Evolutionary conservation across 768 basidiomycete genomes (phyloP), one percentile per base, ranked within the genome.

Genomic region (Astraeus odoratus): DNA sequence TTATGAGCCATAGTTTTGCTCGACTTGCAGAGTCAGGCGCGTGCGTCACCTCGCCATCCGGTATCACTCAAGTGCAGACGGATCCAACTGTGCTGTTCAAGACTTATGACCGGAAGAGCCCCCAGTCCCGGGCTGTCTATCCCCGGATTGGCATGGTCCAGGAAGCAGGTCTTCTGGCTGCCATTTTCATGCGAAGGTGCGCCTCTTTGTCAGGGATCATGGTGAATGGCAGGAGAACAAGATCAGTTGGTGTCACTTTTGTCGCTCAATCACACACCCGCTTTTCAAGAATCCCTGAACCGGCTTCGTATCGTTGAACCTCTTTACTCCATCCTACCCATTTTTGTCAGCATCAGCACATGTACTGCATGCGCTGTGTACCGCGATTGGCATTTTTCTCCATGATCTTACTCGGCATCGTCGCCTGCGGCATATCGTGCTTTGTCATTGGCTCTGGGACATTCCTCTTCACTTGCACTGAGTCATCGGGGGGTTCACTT

Each of bases 331-430:
- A 9, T 49, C 22, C 26, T 66, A 5, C 58, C 62, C 1, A 64
- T 64, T 25, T 10, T 36, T 0, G 19, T 46, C 30, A 67, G 64
- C 50, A 2, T 56, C 31, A 43, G 20, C 12, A 47, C 53, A 5
- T 63, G 60, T 39, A 27, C 51, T 39, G 39, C 52, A 20, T 66
- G 59, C 36, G 66, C 57, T 3, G 0, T 60, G 16, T 40, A 49
- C 19, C 23, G 12, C 6, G 67, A 67, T 37, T 67, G 67, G 67
- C 57, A 31, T 34, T 44, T 42, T 66, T 63, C 43, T 36, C 56
- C 0, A 59, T 66, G 55, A 67, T 68, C 37, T 45, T 63, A 0
- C 53, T 64, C 12, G 66, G 66, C 2, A 61, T 67, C 35, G 1
- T 67, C 19, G 56, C 59, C 42, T 67, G 50, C 36, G 67, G 67